Evolutionary conservation across 2,329 filamentous ascomycete genomes (phyloP).

Genomic region (Aspergillus glaucus): DNA sequence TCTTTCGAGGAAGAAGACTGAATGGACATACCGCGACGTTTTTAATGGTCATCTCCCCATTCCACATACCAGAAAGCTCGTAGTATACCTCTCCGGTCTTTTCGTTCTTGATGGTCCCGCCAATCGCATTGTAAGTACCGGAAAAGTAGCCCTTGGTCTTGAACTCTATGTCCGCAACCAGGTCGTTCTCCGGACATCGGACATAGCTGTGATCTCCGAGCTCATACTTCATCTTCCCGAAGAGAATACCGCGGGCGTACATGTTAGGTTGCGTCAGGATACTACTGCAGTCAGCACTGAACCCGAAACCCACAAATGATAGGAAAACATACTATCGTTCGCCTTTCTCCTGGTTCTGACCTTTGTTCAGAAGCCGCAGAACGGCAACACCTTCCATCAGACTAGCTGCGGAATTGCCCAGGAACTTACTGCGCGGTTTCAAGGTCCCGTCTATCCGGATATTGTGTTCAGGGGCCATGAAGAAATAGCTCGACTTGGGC

Average conservation of each 20-base stretch:
- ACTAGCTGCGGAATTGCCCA: constrained; percentile 95
- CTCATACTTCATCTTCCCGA: constrained; percentile 99
- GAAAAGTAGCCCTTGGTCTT: constrained; percentile 98
- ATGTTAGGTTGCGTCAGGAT: constrained; percentile 97
- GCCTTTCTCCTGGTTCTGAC: constrained; percentile 54
- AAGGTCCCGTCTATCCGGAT: constrained; percentile 94
- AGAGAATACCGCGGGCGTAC: constrained; percentile 94
- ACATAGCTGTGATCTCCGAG: constrained; percentile 94
- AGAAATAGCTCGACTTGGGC: constrained; percentile 98
- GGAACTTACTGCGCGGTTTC: constrained; percentile 88
- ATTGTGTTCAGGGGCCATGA: constrained; percentile 88
- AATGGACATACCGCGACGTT: constrained; percentile 53
- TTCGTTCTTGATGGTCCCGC: constrained; percentile 82
- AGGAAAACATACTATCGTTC: constrained; percentile 72
- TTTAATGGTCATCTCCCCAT: constrained; percentile 89
- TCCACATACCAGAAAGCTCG: constrained; percentile 90
- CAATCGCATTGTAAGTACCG: constrained; percentile 93
- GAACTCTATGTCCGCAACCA: constrained; percentile 91
- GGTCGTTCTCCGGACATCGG: constrained; percentile 77
- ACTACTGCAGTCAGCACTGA: constrained; percentile 40
- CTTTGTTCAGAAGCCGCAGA: constrained; percentile 72
- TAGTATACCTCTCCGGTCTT: constrained; percentile 80
- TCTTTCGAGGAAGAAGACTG: not conserved
- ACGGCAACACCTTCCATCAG: constrained; percentile 97
- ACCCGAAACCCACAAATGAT: not conserved